These are phyloP conservation scores for Penicillium fuscoglaucum DNA, from an alignment of 2,329 filamentous ascomycete species.

Conservation along the genomic window DNA sequence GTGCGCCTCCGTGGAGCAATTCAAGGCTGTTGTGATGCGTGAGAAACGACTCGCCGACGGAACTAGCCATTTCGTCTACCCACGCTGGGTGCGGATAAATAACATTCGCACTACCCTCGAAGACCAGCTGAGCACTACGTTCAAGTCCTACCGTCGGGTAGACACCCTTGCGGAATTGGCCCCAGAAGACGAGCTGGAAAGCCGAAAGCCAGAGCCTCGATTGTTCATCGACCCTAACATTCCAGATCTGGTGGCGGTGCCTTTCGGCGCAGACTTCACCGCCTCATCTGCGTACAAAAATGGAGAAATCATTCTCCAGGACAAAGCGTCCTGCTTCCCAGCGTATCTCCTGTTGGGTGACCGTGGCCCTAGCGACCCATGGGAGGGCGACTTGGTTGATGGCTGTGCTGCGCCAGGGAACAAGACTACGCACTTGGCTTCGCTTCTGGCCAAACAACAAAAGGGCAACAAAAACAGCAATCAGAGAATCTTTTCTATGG, in stretches of 20 bases:
- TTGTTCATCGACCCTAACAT: slow-evolving; percentile 75
- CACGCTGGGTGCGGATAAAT: slow-evolving; percentile 92
- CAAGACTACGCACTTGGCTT: slow-evolving; percentile 91
- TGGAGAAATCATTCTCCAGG: slow-evolving; percentile 84
- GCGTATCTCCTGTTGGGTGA: slow-evolving; percentile 75
- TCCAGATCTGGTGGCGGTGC: slow-evolving; percentile 78
- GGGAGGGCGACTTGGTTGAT: slow-evolving; percentile 74
- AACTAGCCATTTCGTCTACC: slow-evolving; percentile 52
- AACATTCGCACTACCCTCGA: slow-evolving; percentile 69
- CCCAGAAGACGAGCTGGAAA: slow-evolving; percentile 28
- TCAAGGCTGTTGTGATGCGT: slow-evolving; percentile 47
- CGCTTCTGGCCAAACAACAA: slow-evolving; percentile 56
- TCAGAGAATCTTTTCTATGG: slow-evolving; percentile 55
- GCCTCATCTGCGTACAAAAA: slow-evolving; percentile 70
- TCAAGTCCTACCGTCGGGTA: slow-evolving; percentile 63
- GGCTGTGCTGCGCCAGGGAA: slow-evolving; percentile 94
- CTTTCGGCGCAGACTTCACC: slow-evolving; percentile 69
- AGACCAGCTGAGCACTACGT: slow-evolving; percentile 72
- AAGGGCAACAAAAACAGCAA: slow-evolving; percentile 25
- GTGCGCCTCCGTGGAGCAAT: slow-evolving; percentile 65
- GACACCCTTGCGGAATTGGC: slow-evolving; percentile 59
- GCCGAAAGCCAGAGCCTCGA: slow-evolving; percentile 40
- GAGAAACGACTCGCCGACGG: slow-evolving; percentile 49
- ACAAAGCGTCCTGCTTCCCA: slow-evolving; percentile 96
- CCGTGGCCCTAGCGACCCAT: slow-evolving; percentile 33